Percentiles rank a stretch among this genome's conserved stretches.
phyloP scores from a whole-genome alignment of 805 yeast genomes.

The Monosporozyma siamensis region DNA sequence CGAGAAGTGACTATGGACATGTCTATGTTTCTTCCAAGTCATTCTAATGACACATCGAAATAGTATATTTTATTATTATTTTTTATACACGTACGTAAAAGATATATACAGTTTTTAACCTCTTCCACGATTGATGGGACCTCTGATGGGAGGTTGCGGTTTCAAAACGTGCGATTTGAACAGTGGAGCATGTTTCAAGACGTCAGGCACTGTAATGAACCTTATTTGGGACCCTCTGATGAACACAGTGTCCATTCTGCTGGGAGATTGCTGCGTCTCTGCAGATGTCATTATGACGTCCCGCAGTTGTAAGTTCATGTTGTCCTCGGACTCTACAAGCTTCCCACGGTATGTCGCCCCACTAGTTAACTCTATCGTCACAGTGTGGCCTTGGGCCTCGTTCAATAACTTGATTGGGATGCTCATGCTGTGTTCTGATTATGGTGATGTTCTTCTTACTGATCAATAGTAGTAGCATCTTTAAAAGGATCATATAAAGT shows the following conservation, averaged over 20 bases:
- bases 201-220: slow-evolving; percentile 80
- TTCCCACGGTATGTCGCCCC: slow-evolving; percentile 89
- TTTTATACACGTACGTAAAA: no score
- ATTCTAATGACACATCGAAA: not conserved
- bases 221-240: slow-evolving; percentile 86
- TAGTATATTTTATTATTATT: not conserved
- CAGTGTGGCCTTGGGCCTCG: slow-evolving; percentile 84
- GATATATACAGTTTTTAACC: slow-evolving; percentile 19
- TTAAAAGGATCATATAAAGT: no score
- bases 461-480: no score
- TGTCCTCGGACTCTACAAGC: slow-evolving; percentile 79
- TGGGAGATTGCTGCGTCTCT: slow-evolving; percentile 51
- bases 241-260: slow-evolving; percentile 75
- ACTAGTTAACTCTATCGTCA: slow-evolving; percentile 71
- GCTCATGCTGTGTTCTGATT: not conserved
- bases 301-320: slow-evolving; percentile 81
- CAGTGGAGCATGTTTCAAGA: slow-evolving; percentile 82
- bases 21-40: not conserved
- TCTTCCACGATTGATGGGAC: slow-evolving; percentile 35
- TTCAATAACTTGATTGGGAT: slow-evolving; percentile 78
- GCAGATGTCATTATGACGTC: slow-evolving; percentile 74
- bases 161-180: slow-evolving; percentile 43
- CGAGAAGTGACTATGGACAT: not conserved
- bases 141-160: slow-evolving; percentile 66
- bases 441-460: no score